phyloP scores from a whole-genome alignment of 2,329 filamentous ascomycete genomes.

The Beauveria scarabaeidicola region DNA sequence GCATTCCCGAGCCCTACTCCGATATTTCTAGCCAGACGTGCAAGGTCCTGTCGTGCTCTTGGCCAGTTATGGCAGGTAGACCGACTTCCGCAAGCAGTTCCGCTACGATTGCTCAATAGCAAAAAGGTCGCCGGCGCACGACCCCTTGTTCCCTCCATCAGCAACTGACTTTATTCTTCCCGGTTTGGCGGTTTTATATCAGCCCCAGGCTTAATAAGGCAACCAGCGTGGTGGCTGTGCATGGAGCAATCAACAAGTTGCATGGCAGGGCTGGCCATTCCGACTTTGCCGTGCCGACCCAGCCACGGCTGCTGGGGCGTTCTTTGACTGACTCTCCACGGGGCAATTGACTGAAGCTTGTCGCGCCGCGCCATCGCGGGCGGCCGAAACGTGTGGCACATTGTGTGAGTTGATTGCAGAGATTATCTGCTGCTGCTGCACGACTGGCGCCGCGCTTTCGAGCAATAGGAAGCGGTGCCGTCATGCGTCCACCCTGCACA shows the following conservation, averaged over 20 bases:
- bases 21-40: neutral
- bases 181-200: neutral
- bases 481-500: neutral
- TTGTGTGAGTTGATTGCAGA: neutral
- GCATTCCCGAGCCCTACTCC: neutral
- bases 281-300: conserved; percentile 8
- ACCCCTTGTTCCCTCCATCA: neutral
- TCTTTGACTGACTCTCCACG: neutral
- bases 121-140: too few species aligned
- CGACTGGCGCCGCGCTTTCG: too few species aligned
- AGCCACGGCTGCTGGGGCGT: neutral
- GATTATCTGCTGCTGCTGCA: neutral
- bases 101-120: too few species aligned
- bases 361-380: neutral
- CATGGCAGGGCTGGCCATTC: neutral
- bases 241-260: neutral
- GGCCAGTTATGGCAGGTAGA: neutral
- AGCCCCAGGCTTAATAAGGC: neutral
- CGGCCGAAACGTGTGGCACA: neutral
- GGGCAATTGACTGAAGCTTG: neutral
- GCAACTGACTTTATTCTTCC: neutral
- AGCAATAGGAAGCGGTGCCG: neutral
- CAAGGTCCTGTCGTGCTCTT: neutral
- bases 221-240: conserved; percentile 1
- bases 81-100: neutral